Base-by-base conservation (phyloP, 768 basidiomycete species). In the Cystobasidium tubakii region DNA sequence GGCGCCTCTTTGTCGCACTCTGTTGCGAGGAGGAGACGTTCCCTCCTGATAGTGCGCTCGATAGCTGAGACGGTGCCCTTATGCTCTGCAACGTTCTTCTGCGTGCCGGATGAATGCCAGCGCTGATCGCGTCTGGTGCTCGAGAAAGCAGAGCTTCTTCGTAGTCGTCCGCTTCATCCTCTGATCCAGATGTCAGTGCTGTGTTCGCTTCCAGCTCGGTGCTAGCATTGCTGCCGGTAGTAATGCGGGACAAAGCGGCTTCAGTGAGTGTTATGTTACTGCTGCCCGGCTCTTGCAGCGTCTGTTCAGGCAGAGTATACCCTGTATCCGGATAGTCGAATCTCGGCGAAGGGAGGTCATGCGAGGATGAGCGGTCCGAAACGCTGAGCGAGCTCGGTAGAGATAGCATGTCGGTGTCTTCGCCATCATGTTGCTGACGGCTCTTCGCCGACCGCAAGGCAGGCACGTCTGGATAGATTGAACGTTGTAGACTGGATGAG, bases 331-430 rank as follows among this genome's bases (percentile, higher is more conserved):
- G 27, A 31, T 60, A 60, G 29, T 60, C 57, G 33, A 29, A 27
- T 29, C 23, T 23, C 2, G 57, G 57, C 33, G 57, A 60, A 31
- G 12, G 4, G 33, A 60, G 57, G 57, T 55, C 69, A 9, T 27
- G 25, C 21, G 69, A 57, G 34, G 29, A 27, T 27, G 54, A 55
- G 21, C 69, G 27, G 33, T 71, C 69, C 31, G 69, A 71, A 23
- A 71, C 34, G 55, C 54, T 71, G 7, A 71, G 54, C 4, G 69
- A 71, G 36, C 69, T 71, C 29, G 69, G 69, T n/a, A 71, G n/a
- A 13, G 69, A 71, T 6, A 71, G 69, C 54, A 60, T 29, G n/a
- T 71, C 69, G 54, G 54, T 39, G 36, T 29, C 31, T 23, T 39
- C 69, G 9, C 43, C 63, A 42, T 65, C 63, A 39, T 39, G 39